Evolutionary conservation across 2,329 filamentous ascomycete species (phyloP).

Genomic region (Aspergillus luchuensis): DNA sequence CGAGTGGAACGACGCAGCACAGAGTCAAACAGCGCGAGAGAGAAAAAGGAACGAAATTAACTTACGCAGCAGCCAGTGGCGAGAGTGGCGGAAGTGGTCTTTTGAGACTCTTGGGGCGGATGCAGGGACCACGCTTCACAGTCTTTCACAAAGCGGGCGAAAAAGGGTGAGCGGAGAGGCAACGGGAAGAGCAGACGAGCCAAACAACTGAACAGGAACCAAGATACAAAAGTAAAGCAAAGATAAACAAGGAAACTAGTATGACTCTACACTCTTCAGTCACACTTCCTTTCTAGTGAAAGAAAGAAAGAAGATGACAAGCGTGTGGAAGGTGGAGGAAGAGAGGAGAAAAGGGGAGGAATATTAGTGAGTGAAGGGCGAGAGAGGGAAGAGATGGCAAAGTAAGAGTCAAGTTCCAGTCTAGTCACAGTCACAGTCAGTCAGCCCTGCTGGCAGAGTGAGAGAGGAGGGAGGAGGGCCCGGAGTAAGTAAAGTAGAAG

Average conservation of each 20-base stretch:
- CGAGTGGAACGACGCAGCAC: conserved; percentile 1
- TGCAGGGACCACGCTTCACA: conserved; percentile 23
- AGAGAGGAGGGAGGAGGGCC: background rate
- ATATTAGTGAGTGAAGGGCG: background rate
- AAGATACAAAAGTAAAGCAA: background rate
- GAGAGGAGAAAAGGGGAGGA: no score
- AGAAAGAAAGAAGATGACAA: conserved; percentile 4
- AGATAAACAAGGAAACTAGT: background rate
- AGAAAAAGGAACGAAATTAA: conserved; percentile 17
- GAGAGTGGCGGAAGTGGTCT: conserved; percentile 21
- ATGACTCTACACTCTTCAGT: conserved; percentile 5
- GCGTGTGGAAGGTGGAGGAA: background rate
- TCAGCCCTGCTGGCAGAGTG: conserved; percentile 10
- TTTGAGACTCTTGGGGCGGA: conserved; percentile 16
- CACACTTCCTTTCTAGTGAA: conserved; percentile 1
- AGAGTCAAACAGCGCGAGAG: conserved; percentile 6
- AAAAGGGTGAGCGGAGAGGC: conserved; percentile 11
- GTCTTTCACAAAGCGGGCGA: conserved; percentile 9
- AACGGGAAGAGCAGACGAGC: background rate
- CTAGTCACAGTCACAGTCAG: conserved; percentile 4
- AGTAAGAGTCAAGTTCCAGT: background rate
- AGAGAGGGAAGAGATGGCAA: background rate
- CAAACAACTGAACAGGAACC: background rate
- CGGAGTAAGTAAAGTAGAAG: conserved; percentile 11
- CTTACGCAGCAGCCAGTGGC: conserved; percentile 23